phyloP scores from a whole-genome alignment of 495 filamentous ascomycete species.

The Penicillium samsonianum region DNA sequence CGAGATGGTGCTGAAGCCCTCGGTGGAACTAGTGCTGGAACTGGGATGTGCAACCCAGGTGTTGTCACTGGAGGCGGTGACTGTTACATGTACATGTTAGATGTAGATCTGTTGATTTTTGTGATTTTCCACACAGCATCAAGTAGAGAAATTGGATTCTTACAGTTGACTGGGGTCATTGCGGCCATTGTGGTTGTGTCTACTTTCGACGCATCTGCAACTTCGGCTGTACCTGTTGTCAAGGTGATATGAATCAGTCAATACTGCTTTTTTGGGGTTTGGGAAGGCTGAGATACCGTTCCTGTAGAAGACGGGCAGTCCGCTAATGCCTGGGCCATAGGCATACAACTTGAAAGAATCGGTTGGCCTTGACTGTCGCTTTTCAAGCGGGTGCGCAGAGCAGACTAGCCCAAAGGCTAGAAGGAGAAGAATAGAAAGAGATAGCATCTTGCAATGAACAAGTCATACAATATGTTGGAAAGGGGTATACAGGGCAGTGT shows the following conservation, averaged over 20 bases:
- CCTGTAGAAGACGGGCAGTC: conserved; percentile 36
- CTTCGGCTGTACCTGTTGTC: conserved; percentile 13
- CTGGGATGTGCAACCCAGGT: conserved; percentile 17
- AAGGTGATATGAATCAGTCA: neutral
- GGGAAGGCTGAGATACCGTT: conserved; percentile 23
- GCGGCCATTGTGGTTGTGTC: conserved; percentile 5
- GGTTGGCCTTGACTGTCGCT: conserved; percentile 3
- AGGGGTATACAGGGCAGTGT: neutral
- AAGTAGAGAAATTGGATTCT: neutral
- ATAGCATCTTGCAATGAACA: neutral
- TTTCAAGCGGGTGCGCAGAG: conserved; percentile 12
- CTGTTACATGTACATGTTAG: neutral
- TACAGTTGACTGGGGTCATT: conserved; percentile 18
- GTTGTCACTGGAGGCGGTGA: conserved; percentile 7
- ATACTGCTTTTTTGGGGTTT: neutral
- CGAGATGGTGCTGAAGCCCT: neutral
- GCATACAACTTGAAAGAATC: conserved; percentile 36
- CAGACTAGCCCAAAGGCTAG: conserved; percentile 8
- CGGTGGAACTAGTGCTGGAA: conserved; percentile 5
- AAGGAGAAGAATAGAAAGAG: neutral
- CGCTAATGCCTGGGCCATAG: conserved; percentile 36
- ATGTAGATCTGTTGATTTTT: neutral
- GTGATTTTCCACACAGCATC: neutral
- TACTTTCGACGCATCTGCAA: conserved; percentile 14
- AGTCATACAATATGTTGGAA: neutral